Evolutionary conservation across 805 yeast species (phyloP), one percentile per base, ranked within the genome.

Genomic region (Wickerhamiella lipophila): DNA sequence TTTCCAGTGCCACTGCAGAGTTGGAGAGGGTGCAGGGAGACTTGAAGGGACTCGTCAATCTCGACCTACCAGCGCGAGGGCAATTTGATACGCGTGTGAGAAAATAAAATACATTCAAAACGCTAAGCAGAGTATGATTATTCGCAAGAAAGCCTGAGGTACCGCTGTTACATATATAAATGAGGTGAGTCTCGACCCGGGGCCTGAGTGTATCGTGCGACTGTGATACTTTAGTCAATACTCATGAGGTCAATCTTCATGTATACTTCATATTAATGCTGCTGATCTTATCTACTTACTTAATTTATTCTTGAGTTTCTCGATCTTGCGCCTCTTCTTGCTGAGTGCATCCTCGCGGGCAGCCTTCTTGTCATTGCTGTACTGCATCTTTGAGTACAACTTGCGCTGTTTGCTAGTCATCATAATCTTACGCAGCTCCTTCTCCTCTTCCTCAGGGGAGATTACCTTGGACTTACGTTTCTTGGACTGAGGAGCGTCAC

Each of bases 351-450:
- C 82, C 60, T 77, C 77, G 68, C 89, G 79, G 47, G 74, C 74
- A 61, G 83, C 86, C 70, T 84, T 83, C 76, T 84, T 78, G 52
- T 81, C 79, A 58, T 83, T 77, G 51, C 95, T 89, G 64, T 85
- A 80, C 70, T 86, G 92, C 94, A 89, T 85, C 79, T 83, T 83
- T 72, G 83, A 83, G 74, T 92, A 92, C 56, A 88, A 72, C 66
- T 84, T 85, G 73, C 87, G 83, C 70, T 89, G 95, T 68, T 89
- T 92, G 71, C 87, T 87, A 58, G 89, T 76, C 98, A 92, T 89
- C 98, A 92, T 89, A 62, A 87, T 85, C 80, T 79, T 79, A 72
- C 84, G 84, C 71, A 89, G 77, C 56, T 88, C 92, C 70, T 85
- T 84, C 65, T 87, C 96, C 69, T 82, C 88, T 25, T 63, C 63